These are phyloP conservation scores for Manihot esculenta DNA, from an alignment of 441 rosid genomes.

Conservation along the genomic window DNA sequence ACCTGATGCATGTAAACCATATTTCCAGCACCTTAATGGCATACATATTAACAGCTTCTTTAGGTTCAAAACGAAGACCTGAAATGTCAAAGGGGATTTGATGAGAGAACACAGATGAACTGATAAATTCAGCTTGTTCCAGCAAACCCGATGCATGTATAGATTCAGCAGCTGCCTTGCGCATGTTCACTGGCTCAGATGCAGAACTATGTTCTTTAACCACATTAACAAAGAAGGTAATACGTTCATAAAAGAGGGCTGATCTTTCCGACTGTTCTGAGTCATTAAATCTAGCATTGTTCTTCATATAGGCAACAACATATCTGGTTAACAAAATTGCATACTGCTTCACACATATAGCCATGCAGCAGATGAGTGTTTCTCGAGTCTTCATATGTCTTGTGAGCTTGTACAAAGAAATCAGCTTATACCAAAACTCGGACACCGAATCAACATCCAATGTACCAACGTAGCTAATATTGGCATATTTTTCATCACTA, in stretches of 20 bases:
- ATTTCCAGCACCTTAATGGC: slow-evolving; percentile 59
- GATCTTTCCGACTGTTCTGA: slow-evolving; percentile 33
- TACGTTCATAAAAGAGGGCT: slow-evolving; percentile 42
- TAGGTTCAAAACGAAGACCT: slow-evolving; percentile 27
- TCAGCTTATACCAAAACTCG: slow-evolving; percentile 68
- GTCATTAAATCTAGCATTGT: slow-evolving; percentile 23
- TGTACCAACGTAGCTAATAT: slow-evolving; percentile 49
- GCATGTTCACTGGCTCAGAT: slow-evolving; percentile 79
- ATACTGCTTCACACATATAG: slow-evolving; percentile 64
- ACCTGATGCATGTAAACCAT: slow-evolving; percentile 81
- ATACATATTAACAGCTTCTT: slow-evolving; percentile 42
- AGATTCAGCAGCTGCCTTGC: slow-evolving; percentile 83
- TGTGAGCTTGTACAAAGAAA: slow-evolving; percentile 52
- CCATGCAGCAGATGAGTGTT: slow-evolving; percentile 80
- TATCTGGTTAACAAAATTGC: slow-evolving; percentile 39
- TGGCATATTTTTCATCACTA: slow-evolving; percentile 25
- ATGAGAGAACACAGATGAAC: slow-evolving; percentile 45
- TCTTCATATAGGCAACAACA: slow-evolving; percentile 27
- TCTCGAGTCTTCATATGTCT: slow-evolving; percentile 65
- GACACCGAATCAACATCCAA: slow-evolving; percentile 57
- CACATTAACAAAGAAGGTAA: slow-evolving; percentile 53
- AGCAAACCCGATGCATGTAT: slow-evolving; percentile 81
- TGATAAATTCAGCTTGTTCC: slow-evolving; percentile 71
- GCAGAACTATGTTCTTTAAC: slow-evolving; percentile 71
- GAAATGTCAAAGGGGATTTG: slow-evolving; percentile 37